Conservation (phyloP, 306 rosid species). For the Inga leiocalycina region DNA sequence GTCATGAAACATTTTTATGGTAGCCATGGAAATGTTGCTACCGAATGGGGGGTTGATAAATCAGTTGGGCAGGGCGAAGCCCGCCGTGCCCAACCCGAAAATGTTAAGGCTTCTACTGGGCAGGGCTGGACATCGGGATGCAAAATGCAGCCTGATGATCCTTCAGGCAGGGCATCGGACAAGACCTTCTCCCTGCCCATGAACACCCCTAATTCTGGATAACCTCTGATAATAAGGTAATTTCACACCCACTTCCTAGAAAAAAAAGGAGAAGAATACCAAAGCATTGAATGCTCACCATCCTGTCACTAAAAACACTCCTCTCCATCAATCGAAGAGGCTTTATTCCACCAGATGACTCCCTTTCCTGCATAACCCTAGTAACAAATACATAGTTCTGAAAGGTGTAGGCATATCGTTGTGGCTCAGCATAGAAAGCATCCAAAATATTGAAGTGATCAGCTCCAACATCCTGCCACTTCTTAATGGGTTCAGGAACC, state of each 20-base stretch:
- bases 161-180: no score
- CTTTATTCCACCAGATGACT: conserved; percentile 87
- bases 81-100: no score
- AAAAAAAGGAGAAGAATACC: background rate
- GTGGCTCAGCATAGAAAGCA: conserved; percentile 94
- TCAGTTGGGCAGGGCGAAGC: no score
- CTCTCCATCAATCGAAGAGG: conserved; percentile 98
- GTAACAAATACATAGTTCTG: conserved; percentile 97
- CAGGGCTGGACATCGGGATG: no score
- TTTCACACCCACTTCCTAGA: background rate
- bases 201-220: background rate
- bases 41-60: no score
- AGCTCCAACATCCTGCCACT: conserved; percentile 97
- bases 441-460: conserved; percentile 92
- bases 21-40: no score
- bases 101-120: no score
- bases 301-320: conserved; percentile 97
- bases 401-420: conserved; percentile 94
- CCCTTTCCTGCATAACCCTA: conserved; percentile 97
- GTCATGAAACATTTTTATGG: no score
- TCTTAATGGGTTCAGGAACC: conserved; percentile 86
- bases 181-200: no score
- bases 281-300: conserved; percentile 56
- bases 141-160: no score
- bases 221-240: background rate